A percentile compares a stretch with the other conserved stretches of the same genome.
Evolutionary conservation across 805 yeast genomes (phyloP).

Genomic region (Naumovozyma baii): DNA sequence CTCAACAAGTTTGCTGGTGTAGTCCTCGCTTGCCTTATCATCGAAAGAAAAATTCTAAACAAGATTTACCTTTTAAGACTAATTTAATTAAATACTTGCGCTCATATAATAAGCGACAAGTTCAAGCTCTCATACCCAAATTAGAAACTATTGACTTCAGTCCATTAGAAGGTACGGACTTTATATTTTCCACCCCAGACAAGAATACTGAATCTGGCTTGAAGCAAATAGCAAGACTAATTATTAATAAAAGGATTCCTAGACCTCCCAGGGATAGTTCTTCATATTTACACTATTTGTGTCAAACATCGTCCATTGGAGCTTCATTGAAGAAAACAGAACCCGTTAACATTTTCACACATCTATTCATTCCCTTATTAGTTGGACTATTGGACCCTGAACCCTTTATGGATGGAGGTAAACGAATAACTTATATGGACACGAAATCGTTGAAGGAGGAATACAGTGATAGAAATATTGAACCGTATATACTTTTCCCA

Average conservation of each 20-base stretch:
- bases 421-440: conserved; percentile 1
- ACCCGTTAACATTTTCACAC: conserved; percentile 17
- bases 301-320: conserved; percentile 31
- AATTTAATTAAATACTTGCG: conserved; percentile 38
- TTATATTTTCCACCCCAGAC: conserved; percentile 50
- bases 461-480: conserved; percentile 5
- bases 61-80: conserved; percentile 32
- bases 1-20: conserved; percentile 61
- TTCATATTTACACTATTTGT: conserved; percentile 18
- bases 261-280: not conserved
- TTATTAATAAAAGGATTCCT: not conserved
- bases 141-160: conserved; percentile 37
- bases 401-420: not conserved
- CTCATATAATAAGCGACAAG: conserved; percentile 31
- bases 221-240: not conserved
- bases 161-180: conserved; percentile 37
- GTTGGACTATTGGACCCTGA: conserved; percentile 1
- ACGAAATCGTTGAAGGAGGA: conserved; percentile 2
- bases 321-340: conserved; percentile 10
- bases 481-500: conserved; percentile 22
- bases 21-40: conserved; percentile 35
- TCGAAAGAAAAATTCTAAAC: not conserved
- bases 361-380: conserved; percentile 19
- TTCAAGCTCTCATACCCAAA: conserved; percentile 19
- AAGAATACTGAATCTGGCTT: conserved; percentile 25